These are phyloP conservation scores for Pseudocercospora ulei DNA, from an alignment of 2,329 filamentous ascomycete genomes.

Conservation along the genomic window DNA sequence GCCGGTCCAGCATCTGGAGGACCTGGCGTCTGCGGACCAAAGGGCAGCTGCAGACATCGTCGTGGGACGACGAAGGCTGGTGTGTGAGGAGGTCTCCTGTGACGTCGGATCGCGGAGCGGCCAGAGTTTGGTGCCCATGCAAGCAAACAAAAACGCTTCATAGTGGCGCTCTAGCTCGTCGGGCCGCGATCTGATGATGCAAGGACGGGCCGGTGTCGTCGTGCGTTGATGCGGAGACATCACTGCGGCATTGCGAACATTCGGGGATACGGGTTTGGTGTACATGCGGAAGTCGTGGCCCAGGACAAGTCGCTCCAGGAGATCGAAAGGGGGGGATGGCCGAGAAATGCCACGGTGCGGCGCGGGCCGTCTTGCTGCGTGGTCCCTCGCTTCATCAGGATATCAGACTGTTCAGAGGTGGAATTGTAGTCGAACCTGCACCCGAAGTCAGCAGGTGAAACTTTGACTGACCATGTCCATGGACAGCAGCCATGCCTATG, in stretches of 20 bases:
- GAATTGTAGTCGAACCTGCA: too few species aligned
- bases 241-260: constrained; percentile 1
- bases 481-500: too few species aligned
- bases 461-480: too few species aligned
- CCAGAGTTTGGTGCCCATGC: constrained; percentile 12
- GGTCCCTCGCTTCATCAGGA: too few species aligned
- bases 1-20: constrained; percentile 19
- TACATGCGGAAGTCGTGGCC: too few species aligned
- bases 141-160: constrained; percentile 13
- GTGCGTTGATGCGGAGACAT: neutral
- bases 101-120: constrained; percentile 11
- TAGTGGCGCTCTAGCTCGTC: constrained; percentile 6
- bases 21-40: constrained; percentile 18
- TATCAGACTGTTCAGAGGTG: too few species aligned
- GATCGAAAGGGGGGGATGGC: too few species aligned
- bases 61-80: constrained; percentile 8
- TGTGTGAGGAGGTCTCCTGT: constrained; percentile 3
- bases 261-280: too few species aligned
- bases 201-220: neutral
- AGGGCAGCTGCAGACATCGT: constrained; percentile 14
- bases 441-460: too few species aligned
- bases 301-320: too few species aligned
- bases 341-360: too few species aligned
- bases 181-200: neutral
- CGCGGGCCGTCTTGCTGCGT: too few species aligned